Evolutionary conservation across 352 stramenopile genomes (phyloP).

Genomic region (Phytophthora palmivora): DNA sequence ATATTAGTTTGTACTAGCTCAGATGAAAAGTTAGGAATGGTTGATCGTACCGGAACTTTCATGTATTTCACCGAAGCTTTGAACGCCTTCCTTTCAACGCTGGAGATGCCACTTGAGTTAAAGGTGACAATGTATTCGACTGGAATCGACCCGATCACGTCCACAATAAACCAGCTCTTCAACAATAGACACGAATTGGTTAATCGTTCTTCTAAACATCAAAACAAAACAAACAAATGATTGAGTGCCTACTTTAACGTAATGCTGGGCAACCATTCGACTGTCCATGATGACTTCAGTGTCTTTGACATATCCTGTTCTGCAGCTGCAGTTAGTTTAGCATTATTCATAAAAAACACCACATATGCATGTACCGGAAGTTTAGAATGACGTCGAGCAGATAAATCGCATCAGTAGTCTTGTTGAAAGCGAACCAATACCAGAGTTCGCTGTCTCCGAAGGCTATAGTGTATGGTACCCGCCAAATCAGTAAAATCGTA

Average conservation of each 20-base stretch:
- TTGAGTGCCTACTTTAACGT: slow-evolving; percentile 43
- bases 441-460: slow-evolving; percentile 52
- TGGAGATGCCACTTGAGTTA: slow-evolving; percentile 42
- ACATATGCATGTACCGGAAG: slow-evolving; percentile 46
- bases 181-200: neutral
- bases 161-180: slow-evolving; percentile 62
- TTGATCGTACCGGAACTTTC: slow-evolving; percentile 54
- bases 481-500: slow-evolving; percentile 66
- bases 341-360: neutral
- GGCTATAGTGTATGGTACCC: slow-evolving; percentile 63
- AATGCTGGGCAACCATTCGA: slow-evolving; percentile 52
- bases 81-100: slow-evolving; percentile 66
- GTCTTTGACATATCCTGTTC: slow-evolving; percentile 64
- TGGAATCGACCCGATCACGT: slow-evolving; percentile 63
- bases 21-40: slow-evolving; percentile 1
- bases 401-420: slow-evolving; percentile 56
- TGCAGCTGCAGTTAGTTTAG: slow-evolving; percentile 17
- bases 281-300: slow-evolving; percentile 65
- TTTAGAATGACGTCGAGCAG: slow-evolving; percentile 60
- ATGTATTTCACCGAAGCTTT: slow-evolving; percentile 72
- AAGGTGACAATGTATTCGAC: slow-evolving; percentile 51
- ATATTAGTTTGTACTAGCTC: no score
- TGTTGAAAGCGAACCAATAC: slow-evolving; percentile 63
- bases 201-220: neutral
- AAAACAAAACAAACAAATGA: neutral